These are phyloP conservation scores for Saccharomycopsis crataegensis DNA, from an alignment of 1,139 yeast species.

Conservation along the genomic window DNA sequence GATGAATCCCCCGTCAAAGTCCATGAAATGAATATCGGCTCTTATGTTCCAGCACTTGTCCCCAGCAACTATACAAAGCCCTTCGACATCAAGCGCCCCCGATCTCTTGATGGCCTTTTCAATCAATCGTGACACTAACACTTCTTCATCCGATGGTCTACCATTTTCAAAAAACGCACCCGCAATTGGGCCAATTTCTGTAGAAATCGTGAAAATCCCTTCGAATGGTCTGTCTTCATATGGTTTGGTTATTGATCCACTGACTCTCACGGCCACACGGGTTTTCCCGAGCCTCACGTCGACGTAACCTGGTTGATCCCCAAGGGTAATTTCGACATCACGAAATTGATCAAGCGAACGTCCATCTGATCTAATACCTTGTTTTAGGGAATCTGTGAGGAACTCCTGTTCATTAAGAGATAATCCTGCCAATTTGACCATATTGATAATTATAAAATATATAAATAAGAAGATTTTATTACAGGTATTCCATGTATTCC, in stretches of 20 bases:
- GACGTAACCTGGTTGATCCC: slow-evolving; percentile 73
- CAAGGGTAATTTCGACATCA: slow-evolving; percentile 53
- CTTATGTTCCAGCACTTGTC: slow-evolving; percentile 83
- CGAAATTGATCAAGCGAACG: slow-evolving; percentile 60
- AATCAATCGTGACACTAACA: slow-evolving; percentile 67
- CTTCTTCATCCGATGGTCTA: slow-evolving; percentile 61
- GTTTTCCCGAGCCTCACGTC: slow-evolving; percentile 73
- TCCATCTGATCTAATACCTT: slow-evolving; percentile 61
- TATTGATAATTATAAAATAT: background rate
- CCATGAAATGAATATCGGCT: slow-evolving; percentile 82
- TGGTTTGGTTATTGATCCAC: slow-evolving; percentile 76
- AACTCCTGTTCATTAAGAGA: slow-evolving; percentile 49
- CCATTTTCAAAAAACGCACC: slow-evolving; percentile 74
- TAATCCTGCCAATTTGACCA: background rate
- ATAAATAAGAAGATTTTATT: background rate
- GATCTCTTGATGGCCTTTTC: slow-evolving; percentile 90
- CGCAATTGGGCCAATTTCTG: slow-evolving; percentile 88
- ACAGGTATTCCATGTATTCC: background rate
- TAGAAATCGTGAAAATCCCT: slow-evolving; percentile 75
- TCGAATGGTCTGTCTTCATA: slow-evolving; percentile 91
- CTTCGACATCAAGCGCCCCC: slow-evolving; percentile 83
- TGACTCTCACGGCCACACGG: slow-evolving; percentile 65
- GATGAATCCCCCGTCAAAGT: slow-evolving; percentile 86
- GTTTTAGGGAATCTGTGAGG: slow-evolving; percentile 53
- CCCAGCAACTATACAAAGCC: slow-evolving; percentile 86